Base-by-base conservation (phyloP, 192 early-diverging fungal species). In the Spinellus fusiger region DNA sequence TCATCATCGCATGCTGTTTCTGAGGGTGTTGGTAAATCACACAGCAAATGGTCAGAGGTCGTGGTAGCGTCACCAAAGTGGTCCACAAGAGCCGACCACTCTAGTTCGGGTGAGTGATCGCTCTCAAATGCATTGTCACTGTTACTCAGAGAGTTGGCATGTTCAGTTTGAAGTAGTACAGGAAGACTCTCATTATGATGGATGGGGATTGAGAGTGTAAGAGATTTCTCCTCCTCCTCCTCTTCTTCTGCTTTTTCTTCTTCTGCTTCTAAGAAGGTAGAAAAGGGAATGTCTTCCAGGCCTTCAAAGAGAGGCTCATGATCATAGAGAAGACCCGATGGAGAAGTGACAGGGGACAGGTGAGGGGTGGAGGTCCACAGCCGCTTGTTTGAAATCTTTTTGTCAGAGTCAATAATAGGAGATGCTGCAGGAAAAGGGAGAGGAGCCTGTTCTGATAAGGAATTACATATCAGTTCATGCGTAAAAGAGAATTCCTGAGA, bases 291-390 rank as follows among this genome's bases (percentile, higher is more conserved):
- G 40, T 63, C 51, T 32, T 54, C 61, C 22, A 63, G 50, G 20
- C 61, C 61, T 54, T 63, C 61, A 63, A 63, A 63, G 8, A 63
- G 48, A 22, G 61, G 61, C 20, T 63, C 61, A 16, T 35, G 35
- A 38, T 63, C 52, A 37, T 54, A 63, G 51, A 63, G 31, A 29
- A 63, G 51, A 28, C 51, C 52, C 18, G 61, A 54, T 0, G 61
- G 61, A 8, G 61, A 63, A 20, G 61, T 63, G 26, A 63, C 61
- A 23, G 61, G 61, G 12, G 61, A 63, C 18, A 63, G 37, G 51
- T 35, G 46, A 32, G 61, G 61, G 27, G 61, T 51, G 10, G 60
- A 49, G n/a, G 15, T 44, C 44, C 44, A n/a, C 18, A 9, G 35
- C 35, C 18, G 13, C 15, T n/a, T 44, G 40, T 12, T 44, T 44